Evolutionary conservation across 192 early-diverging fungal genomes (phyloP).

Genomic region (Backusella westeae): DNA sequence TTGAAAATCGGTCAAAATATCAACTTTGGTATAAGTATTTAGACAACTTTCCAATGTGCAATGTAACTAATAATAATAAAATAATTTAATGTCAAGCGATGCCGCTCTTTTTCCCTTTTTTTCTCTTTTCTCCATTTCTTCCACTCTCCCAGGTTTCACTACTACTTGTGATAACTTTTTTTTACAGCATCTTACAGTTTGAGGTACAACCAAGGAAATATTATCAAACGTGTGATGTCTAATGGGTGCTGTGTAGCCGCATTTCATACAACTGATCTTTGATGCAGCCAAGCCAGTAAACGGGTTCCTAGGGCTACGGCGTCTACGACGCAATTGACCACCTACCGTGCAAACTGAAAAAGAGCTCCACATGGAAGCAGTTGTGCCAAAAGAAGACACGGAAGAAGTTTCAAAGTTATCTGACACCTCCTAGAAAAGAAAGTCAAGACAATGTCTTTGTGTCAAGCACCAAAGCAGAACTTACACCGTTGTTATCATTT

Average conservation of each 20-base stretch:
- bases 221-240: conserved; percentile 74
- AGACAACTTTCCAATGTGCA: conserved; percentile 67
- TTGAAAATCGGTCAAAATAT: conserved; percentile 64
- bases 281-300: conserved; percentile 67
- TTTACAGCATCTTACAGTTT: conserved; percentile 24
- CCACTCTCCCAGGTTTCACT: neutral
- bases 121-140: conserved; percentile 19
- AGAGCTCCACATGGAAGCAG: conserved; percentile 41
- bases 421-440: conserved; percentile 1
- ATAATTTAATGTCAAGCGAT: neutral
- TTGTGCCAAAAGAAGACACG: conserved; percentile 32
- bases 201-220: conserved; percentile 61
- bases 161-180: no score
- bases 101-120: neutral
- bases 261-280: conserved; percentile 66
- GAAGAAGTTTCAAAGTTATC: conserved; percentile 35
- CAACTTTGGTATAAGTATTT: conserved; percentile 59
- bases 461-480: neutral
- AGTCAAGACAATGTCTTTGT: neutral
- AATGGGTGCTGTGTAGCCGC: conserved; percentile 73
- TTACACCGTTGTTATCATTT: conserved; percentile 12
- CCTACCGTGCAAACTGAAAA: conserved; percentile 40
- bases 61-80: conserved; percentile 24
- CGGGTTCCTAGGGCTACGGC: conserved; percentile 45
- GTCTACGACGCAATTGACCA: conserved; percentile 24